phyloP scores from a whole-genome alignment of 148 eudicot species.

The Fagopyrum esculentum region DNA sequence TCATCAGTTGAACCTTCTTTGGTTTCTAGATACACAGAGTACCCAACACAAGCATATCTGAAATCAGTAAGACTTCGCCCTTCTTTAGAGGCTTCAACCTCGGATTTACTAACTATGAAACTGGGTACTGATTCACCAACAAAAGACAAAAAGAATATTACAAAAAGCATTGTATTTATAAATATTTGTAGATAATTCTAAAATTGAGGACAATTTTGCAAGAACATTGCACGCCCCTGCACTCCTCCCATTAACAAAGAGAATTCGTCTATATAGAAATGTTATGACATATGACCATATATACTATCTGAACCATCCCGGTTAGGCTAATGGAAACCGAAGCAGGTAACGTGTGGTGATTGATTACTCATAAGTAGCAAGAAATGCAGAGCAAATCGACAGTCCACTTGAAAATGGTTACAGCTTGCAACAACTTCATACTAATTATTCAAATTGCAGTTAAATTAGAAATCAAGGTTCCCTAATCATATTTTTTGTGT shows the following conservation, averaged over 20 bases:
- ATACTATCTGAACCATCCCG: background rate
- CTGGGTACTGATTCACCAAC: constrained; percentile 50
- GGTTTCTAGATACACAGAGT: constrained; percentile 59
- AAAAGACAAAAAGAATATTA: constrained; percentile 16
- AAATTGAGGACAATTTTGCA: background rate
- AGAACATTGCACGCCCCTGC: background rate
- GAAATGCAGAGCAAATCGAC: background rate
- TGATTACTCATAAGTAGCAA: background rate
- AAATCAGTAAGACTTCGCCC: constrained; percentile 68
- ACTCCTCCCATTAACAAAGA: background rate
- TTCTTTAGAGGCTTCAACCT: constrained; percentile 67
- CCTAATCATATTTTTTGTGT: background rate
- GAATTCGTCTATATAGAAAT: background rate
- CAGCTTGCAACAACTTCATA: background rate
- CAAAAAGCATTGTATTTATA: background rate
- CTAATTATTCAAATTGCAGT: background rate
- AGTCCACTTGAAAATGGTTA: background rate
- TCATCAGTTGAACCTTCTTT: constrained; percentile 30
- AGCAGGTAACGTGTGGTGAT: background rate
- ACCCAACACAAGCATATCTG: constrained; percentile 84
- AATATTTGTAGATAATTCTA: background rate
- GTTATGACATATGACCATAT: background rate
- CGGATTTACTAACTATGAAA: constrained; percentile 63
- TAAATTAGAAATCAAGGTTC: background rate
- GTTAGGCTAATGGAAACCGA: background rate